Conservation (phyloP, 2,329 filamentous ascomycete genomes). For the Ascochyta fabae region DNA sequence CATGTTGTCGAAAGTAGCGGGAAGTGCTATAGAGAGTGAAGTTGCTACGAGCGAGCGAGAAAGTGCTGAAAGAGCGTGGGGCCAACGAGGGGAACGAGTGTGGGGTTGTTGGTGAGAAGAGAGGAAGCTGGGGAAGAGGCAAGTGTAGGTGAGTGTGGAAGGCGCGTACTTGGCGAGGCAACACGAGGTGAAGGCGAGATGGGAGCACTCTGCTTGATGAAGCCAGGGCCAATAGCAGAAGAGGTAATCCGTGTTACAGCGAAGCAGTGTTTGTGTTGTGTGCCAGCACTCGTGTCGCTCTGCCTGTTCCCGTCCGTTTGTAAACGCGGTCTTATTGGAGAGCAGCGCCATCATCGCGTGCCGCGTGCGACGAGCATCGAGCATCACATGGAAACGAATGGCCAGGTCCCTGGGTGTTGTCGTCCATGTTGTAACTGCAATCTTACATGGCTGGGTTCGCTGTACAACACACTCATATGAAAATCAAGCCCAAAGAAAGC, state of each 20-base stretch:
- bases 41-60: slow-evolving; percentile 1
- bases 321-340: slow-evolving; percentile 7
- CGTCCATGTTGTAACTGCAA: not conserved
- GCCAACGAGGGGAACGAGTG: slow-evolving; percentile 12
- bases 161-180: slow-evolving; percentile 1
- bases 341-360: slow-evolving; percentile 1
- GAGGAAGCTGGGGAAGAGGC: slow-evolving; percentile 8
- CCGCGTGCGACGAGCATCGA: not conserved
- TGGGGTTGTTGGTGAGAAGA: slow-evolving; percentile 1
- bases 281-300: slow-evolving; percentile 9
- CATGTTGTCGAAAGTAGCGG: slow-evolving; percentile 16
- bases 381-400: not conserved
- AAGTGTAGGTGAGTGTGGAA: slow-evolving; percentile 9
- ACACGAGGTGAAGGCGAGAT: slow-evolving; percentile 8
- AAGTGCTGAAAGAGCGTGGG: slow-evolving; percentile 11
- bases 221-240: slow-evolving; percentile 16
- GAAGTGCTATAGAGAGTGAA: not conserved
- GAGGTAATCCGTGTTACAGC: slow-evolving; percentile 7
- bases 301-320: slow-evolving; percentile 2
- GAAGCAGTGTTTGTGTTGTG: slow-evolving; percentile 21
- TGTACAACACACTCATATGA: too few relatives aligned
- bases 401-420: not conserved
- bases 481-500: too few relatives aligned
- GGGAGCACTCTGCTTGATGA: not conserved
- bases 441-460: not conserved